Percentiles rank a stretch among this genome's conserved stretches.
These are phyloP conservation scores for Dioscorea zingiberensis DNA, from an alignment of 106 monocot genomes.

Conservation along the genomic window DNA sequence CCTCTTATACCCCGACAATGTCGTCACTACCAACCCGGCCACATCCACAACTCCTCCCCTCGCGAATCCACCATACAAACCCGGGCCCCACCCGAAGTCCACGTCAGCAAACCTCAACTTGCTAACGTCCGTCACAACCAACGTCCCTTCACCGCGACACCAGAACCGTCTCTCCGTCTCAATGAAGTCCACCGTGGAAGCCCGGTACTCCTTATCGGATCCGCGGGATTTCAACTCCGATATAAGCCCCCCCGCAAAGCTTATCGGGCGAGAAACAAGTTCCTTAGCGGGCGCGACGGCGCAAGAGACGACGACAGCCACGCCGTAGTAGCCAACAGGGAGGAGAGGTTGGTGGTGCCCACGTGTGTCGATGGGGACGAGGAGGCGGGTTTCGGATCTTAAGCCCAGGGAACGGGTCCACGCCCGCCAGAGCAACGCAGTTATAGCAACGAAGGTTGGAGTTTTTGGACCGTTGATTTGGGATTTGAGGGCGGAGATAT, in stretches of 20 bases:
- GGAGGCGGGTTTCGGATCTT: background rate
- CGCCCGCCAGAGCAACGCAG: constrained; percentile 7
- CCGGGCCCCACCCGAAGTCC: constrained; percentile 7
- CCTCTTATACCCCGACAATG: constrained; percentile 1
- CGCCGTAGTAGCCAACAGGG: background rate
- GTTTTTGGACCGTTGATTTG: background rate
- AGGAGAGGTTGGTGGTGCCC: background rate
- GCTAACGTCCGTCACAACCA: constrained; percentile 6
- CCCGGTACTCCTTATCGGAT: background rate
- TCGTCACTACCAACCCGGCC: constrained; percentile 7
- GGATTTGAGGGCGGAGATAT: constrained; percentile 1
- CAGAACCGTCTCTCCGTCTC: background rate
- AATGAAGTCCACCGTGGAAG: constrained; percentile 1
- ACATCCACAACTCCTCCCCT: background rate
- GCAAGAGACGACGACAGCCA: constrained; percentile 2
- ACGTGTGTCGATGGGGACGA: constrained; percentile 5
- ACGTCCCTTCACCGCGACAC: background rate
- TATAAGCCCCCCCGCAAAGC: background rate
- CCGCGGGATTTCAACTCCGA: background rate
- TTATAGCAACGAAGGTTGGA: constrained; percentile 3
- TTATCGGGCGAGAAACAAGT: background rate
- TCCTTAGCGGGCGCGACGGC: background rate
- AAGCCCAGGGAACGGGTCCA: background rate
- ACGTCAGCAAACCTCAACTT: constrained; percentile 2
- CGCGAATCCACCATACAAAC: constrained; percentile 1